Evolutionary conservation across 768 basidiomycete species (phyloP), one percentile per base, ranked within the genome.

Genomic region (Mycena maculata): DNA sequence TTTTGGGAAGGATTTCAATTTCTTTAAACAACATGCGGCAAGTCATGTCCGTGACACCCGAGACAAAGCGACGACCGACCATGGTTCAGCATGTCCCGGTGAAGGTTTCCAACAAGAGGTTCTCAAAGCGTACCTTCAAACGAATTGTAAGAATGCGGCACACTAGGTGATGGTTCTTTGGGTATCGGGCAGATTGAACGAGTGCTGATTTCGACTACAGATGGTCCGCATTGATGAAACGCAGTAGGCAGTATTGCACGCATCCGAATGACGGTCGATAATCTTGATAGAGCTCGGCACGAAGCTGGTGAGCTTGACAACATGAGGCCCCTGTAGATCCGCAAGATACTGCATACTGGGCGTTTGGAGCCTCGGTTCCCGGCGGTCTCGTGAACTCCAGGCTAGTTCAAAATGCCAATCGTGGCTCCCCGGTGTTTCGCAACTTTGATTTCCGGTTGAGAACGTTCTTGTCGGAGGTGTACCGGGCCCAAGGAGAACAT

Each of bases 181-280:
- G 7, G 49, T 28, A 38, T 38, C 22, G 9, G 39, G n/a, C 31
- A 30, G 33, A 27, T 38, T 41, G 39, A 41, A 41, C 39, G 39
- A 41, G 39, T 41, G n/a, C 49, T 44, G n/a, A 36, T 28, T 27
- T 39, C n/a, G 25, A 52, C 42, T 10, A 1, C 30, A 63, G 68
- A 60, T 65, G 58, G 42, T 23, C 23, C 53, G 57, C n/a, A 44
- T 64, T 25, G 67, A 69, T 45, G 56, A 69, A 31, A 69, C 54
- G 31, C 60, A 61, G 28, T 53, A 68, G 39, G 63, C 55, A n/a
- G n/a, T 9, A 54, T 71, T 13, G 70, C 70, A n/a, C 52, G 53
- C 3, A 73, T 73, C 13, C 63, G 61, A 18, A 68, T 71, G 54
- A 25, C 39, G 15, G 49, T 73, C 27, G 39, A 71, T 33, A 52